Evolutionary conservation across 805 yeast species (phyloP), one percentile per base, ranked within the genome.

Genomic region (Candida palmyrensis): DNA sequence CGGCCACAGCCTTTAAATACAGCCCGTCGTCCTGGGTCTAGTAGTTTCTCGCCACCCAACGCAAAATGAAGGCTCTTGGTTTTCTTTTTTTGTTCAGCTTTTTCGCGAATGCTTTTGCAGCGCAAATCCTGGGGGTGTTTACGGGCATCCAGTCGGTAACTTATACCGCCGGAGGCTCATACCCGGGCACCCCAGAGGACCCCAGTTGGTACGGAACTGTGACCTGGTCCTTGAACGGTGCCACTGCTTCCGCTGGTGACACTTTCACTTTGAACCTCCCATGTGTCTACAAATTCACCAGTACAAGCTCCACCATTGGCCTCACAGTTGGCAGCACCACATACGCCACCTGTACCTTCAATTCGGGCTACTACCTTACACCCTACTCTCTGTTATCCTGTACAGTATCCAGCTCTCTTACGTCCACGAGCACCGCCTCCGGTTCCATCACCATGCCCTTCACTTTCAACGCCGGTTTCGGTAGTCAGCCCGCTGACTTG

Each of bases 201-300:
- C 23, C 28, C 13, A 12, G n/a, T 29, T 47, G 58, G 55, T 29
- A 28, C 20, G 52, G 53, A 5, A 31, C 39, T 1, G 21, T 55
- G 6, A 31, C 32, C 5, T 55, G 61, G 61, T 9, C 20, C 6
- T 39, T 55, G 11, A 21, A 33, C 7, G 47, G 49, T 14, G 3
- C 34, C 6, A 27, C 33, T 5, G 44, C 41, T 2, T 11, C 14
- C 0, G 25, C 59, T 0, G 58, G 57, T 21, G 62, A 57, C 35
- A 53, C 56, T 4, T 56, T 57, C 23, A 35, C 44, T 9, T 46
- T 57, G 28, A 27, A 33, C 16, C 31, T 57, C 41, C 60, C 60
- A 2, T 46, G 56, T 39, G 56, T 48, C 9, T 53, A 40, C 33
- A 48, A 46, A 26, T 47, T 53, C 31, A 45, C 47, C 2, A 27